phyloP scores from a whole-genome alignment of 2,329 filamentous ascomycete genomes.

The Nothopassalora personata region DNA sequence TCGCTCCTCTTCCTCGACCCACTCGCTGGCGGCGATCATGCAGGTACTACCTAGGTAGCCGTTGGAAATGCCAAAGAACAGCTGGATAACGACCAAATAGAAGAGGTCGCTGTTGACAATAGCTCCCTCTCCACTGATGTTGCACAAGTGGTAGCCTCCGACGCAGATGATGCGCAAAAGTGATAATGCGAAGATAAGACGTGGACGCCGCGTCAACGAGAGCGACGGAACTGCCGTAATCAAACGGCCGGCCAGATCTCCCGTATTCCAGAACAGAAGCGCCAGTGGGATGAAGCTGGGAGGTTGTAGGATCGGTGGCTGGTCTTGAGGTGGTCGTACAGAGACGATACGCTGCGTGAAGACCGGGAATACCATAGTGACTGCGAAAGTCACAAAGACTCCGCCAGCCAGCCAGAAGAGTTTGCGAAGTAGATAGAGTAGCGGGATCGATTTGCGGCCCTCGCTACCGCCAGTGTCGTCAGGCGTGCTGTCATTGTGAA shows the following conservation, averaged over 20 bases:
- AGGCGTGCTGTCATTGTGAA: slow-evolving; percentile 10
- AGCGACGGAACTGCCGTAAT: slow-evolving; percentile 55
- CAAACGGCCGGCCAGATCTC: slow-evolving; percentile 74
- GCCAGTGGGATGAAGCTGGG: slow-evolving; percentile 81
- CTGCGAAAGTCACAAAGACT: slow-evolving; percentile 71
- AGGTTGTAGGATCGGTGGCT: slow-evolving; percentile 60
- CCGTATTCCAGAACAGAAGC: slow-evolving; percentile 90
- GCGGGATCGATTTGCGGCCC: slow-evolving; percentile 40
- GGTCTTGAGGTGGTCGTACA: slow-evolving; percentile 38
- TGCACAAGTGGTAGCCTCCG: slow-evolving; percentile 85
- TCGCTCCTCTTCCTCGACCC: slow-evolving; percentile 74
- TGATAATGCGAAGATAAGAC: slow-evolving; percentile 61
- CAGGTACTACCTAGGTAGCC: slow-evolving; percentile 80
- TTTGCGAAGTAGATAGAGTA: slow-evolving; percentile 67
- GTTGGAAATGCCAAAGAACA: slow-evolving; percentile 77
- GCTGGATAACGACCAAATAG: slow-evolving; percentile 77
- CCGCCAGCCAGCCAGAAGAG: slow-evolving; percentile 72
- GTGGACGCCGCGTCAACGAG: slow-evolving; percentile 57
- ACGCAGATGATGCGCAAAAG: slow-evolving; percentile 65
- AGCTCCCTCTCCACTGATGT: slow-evolving; percentile 71
- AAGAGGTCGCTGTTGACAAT: slow-evolving; percentile 75
- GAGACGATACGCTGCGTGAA: slow-evolving; percentile 60
- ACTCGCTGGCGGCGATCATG: slow-evolving; percentile 85
- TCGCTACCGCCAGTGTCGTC: neutral
- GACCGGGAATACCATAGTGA: slow-evolving; percentile 94